Percentiles rank a stretch among this genome's conserved stretches.
phyloP scores from a whole-genome alignment of 768 basidiomycete genomes.

The Amanita pseudoporphyria region DNA sequence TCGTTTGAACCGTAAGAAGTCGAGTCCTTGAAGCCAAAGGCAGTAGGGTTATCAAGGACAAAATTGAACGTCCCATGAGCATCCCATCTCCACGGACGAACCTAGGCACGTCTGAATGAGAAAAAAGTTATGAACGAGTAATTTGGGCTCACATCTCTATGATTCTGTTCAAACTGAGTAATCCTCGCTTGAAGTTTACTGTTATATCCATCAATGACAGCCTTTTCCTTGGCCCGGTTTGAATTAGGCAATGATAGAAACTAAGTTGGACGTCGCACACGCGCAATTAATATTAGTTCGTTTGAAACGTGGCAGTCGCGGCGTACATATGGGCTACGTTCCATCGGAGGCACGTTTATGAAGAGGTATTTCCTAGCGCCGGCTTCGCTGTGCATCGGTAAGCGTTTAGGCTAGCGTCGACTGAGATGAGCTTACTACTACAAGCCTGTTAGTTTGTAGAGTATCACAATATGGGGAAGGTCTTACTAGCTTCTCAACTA shows the following conservation, averaged over 20 bases:
- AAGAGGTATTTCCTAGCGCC: conserved; percentile 53
- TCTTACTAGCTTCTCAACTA: conserved; percentile 39
- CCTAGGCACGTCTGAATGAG: conserved; percentile 19
- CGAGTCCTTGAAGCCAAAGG: conserved; percentile 49
- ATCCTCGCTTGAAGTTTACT: conserved; percentile 32
- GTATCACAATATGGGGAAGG: background rate
- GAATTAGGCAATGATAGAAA: conserved; percentile 35
- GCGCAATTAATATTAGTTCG: background rate
- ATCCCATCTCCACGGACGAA: conserved; percentile 41
- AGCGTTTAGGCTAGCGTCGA: background rate
- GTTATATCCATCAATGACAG: conserved; percentile 45
- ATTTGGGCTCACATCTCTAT: conserved; percentile 32
- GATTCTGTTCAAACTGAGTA: conserved; percentile 29
- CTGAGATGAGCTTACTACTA: conserved; percentile 23
- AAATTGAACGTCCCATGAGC: conserved; percentile 37
- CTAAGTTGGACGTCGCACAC: conserved; percentile 16
- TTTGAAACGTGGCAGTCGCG: background rate
- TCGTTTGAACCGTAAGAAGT: conserved; percentile 31
- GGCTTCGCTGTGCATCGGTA: conserved; percentile 22
- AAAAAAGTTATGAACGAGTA: background rate
- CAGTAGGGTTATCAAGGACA: conserved; percentile 36
- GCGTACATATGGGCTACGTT: conserved; percentile 32
- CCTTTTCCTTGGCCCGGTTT: conserved; percentile 30
- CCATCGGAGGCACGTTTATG: conserved; percentile 32
- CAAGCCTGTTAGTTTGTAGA: conserved; percentile 7